Base-by-base conservation (phyloP, 441 rosid species). In the Pelargonium myrrhifolium region DNA sequence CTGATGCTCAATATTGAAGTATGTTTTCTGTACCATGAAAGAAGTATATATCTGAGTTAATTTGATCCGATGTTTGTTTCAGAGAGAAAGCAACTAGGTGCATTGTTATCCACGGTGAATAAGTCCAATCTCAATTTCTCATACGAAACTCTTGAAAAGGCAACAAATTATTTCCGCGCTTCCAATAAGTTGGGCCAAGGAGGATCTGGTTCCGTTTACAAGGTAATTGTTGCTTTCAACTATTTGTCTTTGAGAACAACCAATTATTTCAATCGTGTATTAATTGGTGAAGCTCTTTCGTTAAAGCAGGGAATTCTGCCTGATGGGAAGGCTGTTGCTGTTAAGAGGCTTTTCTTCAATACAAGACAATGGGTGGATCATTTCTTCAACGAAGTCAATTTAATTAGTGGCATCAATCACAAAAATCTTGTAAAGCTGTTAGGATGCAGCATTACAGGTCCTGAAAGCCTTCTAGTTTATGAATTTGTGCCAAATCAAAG, bases 331-430 rank as follows among this genome's bases (percentile, higher is more conserved):
- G 69, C 70, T 35, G 92, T 92, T 18, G 98, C 97, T 3, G 68
- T 92, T 70, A 92, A 92, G 82, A 88, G 95, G 79, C 84, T 92
- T 14, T 83, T 92, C 68, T 88, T 88, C 78, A 86, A 89, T 69
- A 89, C 96, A 26, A 83, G 80, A 35, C 96, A 88, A 74, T 92
- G 98, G 98, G 98, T 88, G 3, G 98, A 92, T 67, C 91, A 89
- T 76, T 92, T 92, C 83, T 92, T 88, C 47, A 92, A 92, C 70
- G 98, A 92, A 81, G 98, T 92, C 55, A 92, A 84, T 66, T 64
- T 92, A 78, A 89, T 89, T 70, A 87, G 93, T 66, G 82, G 74
- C 69, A 86, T 89, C 22, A 45, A 84, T 35, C 96, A 92, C 85
- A 88, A 84, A 68, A 90, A 92, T 67, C 93, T 90, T 51, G 97